phyloP scores from a whole-genome alignment of 2,329 filamentous ascomycete species.

The Lachnellula occidentalis region DNA sequence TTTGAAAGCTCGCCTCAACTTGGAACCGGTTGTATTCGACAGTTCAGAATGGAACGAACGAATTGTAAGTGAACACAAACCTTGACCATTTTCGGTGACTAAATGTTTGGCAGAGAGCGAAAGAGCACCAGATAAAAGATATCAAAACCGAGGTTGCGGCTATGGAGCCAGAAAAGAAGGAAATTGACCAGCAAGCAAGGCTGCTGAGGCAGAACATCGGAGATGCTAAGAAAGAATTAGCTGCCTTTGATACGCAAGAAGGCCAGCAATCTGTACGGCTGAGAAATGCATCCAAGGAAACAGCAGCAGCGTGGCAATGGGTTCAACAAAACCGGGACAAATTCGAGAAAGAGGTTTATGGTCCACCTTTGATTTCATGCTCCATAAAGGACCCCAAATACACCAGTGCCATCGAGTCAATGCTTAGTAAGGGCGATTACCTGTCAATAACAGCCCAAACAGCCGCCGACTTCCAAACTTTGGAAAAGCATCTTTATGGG shows the following conservation, averaged over 20 bases:
- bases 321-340: slow-evolving; percentile 61
- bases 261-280: slow-evolving; percentile 70
- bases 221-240: slow-evolving; percentile 44
- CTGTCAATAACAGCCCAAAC: slow-evolving; percentile 70
- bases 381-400: slow-evolving; percentile 55
- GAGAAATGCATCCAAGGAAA: slow-evolving; percentile 53
- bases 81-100: background rate
- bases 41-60: slow-evolving; percentile 63
- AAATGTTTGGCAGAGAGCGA: slow-evolving; percentile 41
- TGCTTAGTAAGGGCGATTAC: slow-evolving; percentile 49
- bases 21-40: slow-evolving; percentile 63
- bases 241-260: slow-evolving; percentile 63
- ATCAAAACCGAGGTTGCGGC: slow-evolving; percentile 38
- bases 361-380: slow-evolving; percentile 60
- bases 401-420: slow-evolving; percentile 53
- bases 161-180: slow-evolving; percentile 15
- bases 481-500: slow-evolving; percentile 45
- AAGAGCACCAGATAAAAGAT: slow-evolving; percentile 53
- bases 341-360: slow-evolving; percentile 59
- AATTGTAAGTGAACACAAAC: slow-evolving; percentile 49
- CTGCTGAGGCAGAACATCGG: slow-evolving; percentile 36
- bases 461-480: slow-evolving; percentile 64
- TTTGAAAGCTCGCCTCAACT: slow-evolving; percentile 58
- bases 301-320: slow-evolving; percentile 73
- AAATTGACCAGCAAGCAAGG: slow-evolving; percentile 35